A percentile compares a stretch with the other conserved stretches of the same genome.
phyloP scores from a whole-genome alignment of 192 early-diverging fungal species.

The Coemansia sp. region DNA sequence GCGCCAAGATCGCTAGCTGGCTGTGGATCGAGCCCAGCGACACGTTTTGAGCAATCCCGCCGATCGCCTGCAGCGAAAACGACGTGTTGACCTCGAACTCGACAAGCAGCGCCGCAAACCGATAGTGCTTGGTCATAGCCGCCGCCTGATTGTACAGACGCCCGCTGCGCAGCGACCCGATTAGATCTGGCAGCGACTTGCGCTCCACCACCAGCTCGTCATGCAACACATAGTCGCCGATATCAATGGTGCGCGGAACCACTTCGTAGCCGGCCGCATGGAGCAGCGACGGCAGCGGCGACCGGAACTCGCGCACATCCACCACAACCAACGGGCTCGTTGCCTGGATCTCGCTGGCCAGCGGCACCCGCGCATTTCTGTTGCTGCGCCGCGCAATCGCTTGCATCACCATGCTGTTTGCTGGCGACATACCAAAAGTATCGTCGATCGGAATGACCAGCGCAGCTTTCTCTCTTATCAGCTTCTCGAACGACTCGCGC shows the following conservation, averaged over 20 bases:
- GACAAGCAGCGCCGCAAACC: conserved; percentile 76
- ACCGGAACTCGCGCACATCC: conserved; percentile 91
- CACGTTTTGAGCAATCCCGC: conserved; percentile 55
- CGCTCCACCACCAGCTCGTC: conserved; percentile 88
- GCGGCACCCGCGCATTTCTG: conserved; percentile 20
- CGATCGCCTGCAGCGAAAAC: conserved; percentile 69
- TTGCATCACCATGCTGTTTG: conserved; percentile 13
- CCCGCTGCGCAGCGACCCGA: conserved; percentile 78
- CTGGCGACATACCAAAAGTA: conserved; percentile 20
- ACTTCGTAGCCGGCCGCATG: conserved; percentile 76
- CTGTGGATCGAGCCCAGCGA: conserved; percentile 64
- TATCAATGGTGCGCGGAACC: conserved; percentile 79
- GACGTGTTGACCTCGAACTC: conserved; percentile 89
- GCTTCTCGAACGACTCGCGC: conserved; percentile 89
- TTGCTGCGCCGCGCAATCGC: conserved; percentile 18
- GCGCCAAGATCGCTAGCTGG: conserved; percentile 71
- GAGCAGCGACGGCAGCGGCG: conserved; percentile 83
- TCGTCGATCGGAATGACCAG: conserved; percentile 45
- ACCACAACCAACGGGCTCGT: conserved; percentile 61
- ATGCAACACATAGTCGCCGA: conserved; percentile 93
- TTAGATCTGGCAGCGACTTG: conserved; percentile 87
- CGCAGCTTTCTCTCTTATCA: conserved; percentile 87
- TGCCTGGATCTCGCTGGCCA: conserved; percentile 1
- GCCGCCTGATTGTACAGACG: conserved; percentile 89
- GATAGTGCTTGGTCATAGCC: conserved; percentile 83